Conservation (phyloP, 2,329 filamentous ascomycete genomes). For the Amauroascus niger region DNA sequence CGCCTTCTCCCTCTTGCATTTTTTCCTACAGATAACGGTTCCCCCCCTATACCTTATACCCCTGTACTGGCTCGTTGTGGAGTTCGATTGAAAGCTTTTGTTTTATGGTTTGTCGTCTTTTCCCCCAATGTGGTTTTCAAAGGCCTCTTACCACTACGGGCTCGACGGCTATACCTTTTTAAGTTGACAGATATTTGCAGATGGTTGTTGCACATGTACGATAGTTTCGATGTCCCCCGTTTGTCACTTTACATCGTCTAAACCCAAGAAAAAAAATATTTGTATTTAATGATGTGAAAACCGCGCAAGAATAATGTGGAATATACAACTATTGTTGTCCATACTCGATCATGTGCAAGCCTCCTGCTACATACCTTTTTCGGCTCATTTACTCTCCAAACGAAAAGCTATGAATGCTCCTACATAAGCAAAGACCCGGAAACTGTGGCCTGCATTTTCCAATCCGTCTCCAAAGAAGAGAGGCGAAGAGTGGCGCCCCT, state of each 20-base stretch:
- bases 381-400: too few relatives aligned
- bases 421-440: too few relatives aligned
- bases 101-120: neutral
- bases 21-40: constrained; percentile 4
- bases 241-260: neutral
- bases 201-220: constrained; percentile 3
- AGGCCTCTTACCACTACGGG: neutral
- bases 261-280: neutral
- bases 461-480: too few relatives aligned
- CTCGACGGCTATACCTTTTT: neutral
- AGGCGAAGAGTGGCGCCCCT: too few relatives aligned
- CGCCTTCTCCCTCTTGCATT: constrained; percentile 6
- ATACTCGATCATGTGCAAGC: too few relatives aligned
- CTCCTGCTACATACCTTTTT: too few relatives aligned
- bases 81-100: neutral
- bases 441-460: too few relatives aligned
- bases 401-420: too few relatives aligned
- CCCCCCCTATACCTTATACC: neutral
- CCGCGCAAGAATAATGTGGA: too few relatives aligned
- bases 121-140: neutral
- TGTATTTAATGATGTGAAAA: too few relatives aligned
- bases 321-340: too few relatives aligned
- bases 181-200: constrained; percentile 3
- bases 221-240: neutral
- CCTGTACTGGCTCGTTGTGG: neutral